phyloP scores from a whole-genome alignment of 139 green algal genomes.

The Chlamydomonas sp. region DNA sequence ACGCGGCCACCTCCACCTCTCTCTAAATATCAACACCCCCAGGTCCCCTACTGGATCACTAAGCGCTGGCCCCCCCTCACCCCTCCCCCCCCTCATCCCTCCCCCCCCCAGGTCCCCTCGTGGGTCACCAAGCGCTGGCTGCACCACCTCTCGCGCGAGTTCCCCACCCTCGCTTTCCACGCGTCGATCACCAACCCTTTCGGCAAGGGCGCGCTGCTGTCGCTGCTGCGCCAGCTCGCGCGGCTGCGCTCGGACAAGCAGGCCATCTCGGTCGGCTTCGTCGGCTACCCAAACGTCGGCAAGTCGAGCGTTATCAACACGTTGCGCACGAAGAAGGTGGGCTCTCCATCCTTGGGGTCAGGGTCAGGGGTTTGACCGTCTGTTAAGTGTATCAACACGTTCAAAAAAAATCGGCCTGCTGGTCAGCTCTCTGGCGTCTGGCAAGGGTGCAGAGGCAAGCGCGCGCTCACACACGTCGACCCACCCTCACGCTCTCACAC shows the following conservation, averaged over 20 bases:
- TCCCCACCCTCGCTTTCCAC: slow-evolving; percentile 95
- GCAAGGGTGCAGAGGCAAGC: too few relatives aligned
- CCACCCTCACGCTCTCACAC: background rate
- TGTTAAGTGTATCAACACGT: too few relatives aligned
- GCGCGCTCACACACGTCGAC: too few relatives aligned
- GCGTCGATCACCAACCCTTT: slow-evolving; percentile 94
- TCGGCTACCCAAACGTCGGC: slow-evolving; percentile 98
- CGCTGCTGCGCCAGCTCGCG: slow-evolving; percentile 74
- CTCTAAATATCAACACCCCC: background rate
- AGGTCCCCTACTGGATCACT: too few relatives aligned
- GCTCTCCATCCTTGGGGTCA: too few relatives aligned
- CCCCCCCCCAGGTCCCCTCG: slow-evolving; percentile 70
- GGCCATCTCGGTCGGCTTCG: slow-evolving; percentile 93
- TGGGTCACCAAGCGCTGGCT: slow-evolving; percentile 98
- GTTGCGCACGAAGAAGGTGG: slow-evolving; percentile 79
- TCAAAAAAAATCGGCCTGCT: too few relatives aligned
- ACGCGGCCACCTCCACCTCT: background rate
- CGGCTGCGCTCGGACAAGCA: slow-evolving; percentile 91
- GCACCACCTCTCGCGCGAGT: slow-evolving; percentile 78
- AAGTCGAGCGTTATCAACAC: slow-evolving; percentile 99
- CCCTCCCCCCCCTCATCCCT: background rate
- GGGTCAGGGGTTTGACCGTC: too few relatives aligned
- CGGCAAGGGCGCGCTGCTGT: slow-evolving; percentile 88
- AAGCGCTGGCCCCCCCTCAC: background rate
- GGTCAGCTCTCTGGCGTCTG: too few relatives aligned